Base-by-base conservation (phyloP, 108 stramenopile species). In the Skeletonema grethae region DNA sequence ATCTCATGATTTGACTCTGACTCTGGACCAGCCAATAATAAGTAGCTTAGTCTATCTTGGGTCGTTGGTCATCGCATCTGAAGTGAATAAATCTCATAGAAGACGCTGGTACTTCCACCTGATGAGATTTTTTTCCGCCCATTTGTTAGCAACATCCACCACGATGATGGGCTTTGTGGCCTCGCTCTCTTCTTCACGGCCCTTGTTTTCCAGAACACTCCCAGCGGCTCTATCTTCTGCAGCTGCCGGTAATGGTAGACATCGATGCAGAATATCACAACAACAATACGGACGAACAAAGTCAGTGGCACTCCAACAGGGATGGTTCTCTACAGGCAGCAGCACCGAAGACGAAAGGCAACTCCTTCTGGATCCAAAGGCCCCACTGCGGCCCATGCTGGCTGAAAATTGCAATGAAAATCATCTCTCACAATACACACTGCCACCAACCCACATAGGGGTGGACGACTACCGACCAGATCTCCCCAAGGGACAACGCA, bases 401-500 rank as follows among this genome's bases (percentile, higher is more conserved):
- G 48, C 64, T 35, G 48, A 59, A 9, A 25, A 41, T 12, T 30
- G 36, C 16, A 30, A 77, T 57, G 70, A 58, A 32, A 35, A 65
- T 30, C 62, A 67, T 25, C 62, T 69, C 9, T 58, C 64, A 28
- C 66, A 56, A 20, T 80, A 80, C 62, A 64, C 72, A n/a, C 50
- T 80, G 3, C 72, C 79, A 11, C 64, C 58, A 39, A 57, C 72
- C 9, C 22, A 9, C 18, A 68, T 80, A 1, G 79, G 79, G 20
- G 30, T n/a, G 3, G 79, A 80, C 63, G 79, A 80, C 55, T 73
- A 73, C 25, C 72, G 72, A 22, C 71, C 80, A 45, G 41, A 31
- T 58, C 60, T 82, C 2, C 56, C 59, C 16, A 60, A 80, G 20
- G 63, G 67, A 2, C 84, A 83, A 72, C 83, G 91, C 11, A 67